Evolutionary conservation across 345 rosid genomes (phyloP).

Genomic region (Ailanthus altissimus): DNA sequence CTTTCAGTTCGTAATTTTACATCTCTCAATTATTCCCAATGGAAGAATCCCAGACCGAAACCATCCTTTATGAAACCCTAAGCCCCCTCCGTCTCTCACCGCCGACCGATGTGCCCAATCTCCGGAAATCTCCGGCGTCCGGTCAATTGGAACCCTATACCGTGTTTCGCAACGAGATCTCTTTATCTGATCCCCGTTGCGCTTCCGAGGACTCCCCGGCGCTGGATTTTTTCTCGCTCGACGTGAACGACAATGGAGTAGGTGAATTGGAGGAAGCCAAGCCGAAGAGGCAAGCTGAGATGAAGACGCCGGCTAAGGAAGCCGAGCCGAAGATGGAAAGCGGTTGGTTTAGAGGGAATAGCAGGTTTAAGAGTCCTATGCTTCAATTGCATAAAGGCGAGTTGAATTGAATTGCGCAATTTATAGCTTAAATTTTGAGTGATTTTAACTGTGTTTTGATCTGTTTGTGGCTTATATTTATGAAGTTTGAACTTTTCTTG

Average conservation of each 20-base stretch:
- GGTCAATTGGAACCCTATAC: slow-evolving; percentile 46
- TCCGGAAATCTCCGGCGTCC: slow-evolving; percentile 22
- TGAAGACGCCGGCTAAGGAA: slow-evolving; percentile 15
- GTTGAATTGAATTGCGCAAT: background rate
- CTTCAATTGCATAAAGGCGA: slow-evolving; percentile 92
- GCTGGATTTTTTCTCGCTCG: slow-evolving; percentile 73
- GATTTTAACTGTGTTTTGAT: background rate
- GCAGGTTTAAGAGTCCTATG: slow-evolving; percentile 77
- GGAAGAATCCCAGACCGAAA: slow-evolving; percentile 35
- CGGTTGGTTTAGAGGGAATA: slow-evolving; percentile 71
- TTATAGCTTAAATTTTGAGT: background rate
- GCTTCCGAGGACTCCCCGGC: slow-evolving; percentile 40
- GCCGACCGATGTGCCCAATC: slow-evolving; percentile 13
- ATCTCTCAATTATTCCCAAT: slow-evolving; percentile 23
- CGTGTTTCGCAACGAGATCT: slow-evolving; percentile 76
- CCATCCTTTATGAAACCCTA: slow-evolving; percentile 60
- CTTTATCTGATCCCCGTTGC: slow-evolving; percentile 34
- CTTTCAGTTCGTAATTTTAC: background rate
- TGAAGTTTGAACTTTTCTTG: background rate
- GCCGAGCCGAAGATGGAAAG: slow-evolving; percentile 53
- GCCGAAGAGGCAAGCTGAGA: slow-evolving; percentile 42
- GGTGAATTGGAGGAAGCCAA: slow-evolving; percentile 26
- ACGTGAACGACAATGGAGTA: slow-evolving; percentile 34
- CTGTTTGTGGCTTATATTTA: background rate
- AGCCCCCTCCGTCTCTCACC: slow-evolving; percentile 40